A percentile compares a stretch with the other conserved stretches of the same genome.
Conservation (phyloP, 768 basidiomycete species). For the Ramaria sp. region DNA sequence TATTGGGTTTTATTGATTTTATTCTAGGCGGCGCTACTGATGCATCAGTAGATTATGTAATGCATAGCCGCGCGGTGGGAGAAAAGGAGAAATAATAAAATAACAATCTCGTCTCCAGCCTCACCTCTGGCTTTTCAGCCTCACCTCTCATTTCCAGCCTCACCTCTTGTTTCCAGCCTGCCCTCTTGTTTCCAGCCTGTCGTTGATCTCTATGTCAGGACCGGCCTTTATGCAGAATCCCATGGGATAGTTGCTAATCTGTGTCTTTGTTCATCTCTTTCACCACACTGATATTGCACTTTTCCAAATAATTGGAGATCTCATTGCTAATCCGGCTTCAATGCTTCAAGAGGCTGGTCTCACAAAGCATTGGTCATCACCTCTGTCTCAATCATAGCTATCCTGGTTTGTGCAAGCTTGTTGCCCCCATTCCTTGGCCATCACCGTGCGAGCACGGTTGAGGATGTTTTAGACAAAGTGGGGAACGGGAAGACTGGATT, state of each 20-base stretch:
- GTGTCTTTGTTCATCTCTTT: constrained; percentile 15
- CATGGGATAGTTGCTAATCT: constrained; percentile 91
- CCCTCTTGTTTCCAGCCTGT: no score
- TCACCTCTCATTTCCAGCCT: constrained; percentile 61
- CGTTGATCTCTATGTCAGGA: constrained; percentile 36
- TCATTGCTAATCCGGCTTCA: background rate
- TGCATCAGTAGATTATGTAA: no score
- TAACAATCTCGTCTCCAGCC: no score
- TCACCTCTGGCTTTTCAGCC: no score
- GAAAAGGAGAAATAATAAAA: no score
- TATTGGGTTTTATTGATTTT: no score
- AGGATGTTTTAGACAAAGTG: background rate
- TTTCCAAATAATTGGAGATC: background rate
- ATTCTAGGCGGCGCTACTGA: no score
- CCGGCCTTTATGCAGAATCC: constrained; percentile 80
- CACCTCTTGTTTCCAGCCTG: background rate
- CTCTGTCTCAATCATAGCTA: background rate
- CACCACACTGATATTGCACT: background rate
- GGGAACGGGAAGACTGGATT: background rate
- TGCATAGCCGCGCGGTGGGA: no score
- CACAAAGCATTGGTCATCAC: background rate
- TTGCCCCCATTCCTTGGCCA: background rate
- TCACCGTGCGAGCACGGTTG: background rate
- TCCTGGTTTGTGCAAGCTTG: background rate
- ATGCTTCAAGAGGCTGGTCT: background rate